A percentile compares a stretch with the other conserved stretches of the same genome.
These are phyloP conservation scores for Penicillium verhagenii DNA, from an alignment of 495 filamentous ascomycete genomes.

Conservation along the genomic window DNA sequence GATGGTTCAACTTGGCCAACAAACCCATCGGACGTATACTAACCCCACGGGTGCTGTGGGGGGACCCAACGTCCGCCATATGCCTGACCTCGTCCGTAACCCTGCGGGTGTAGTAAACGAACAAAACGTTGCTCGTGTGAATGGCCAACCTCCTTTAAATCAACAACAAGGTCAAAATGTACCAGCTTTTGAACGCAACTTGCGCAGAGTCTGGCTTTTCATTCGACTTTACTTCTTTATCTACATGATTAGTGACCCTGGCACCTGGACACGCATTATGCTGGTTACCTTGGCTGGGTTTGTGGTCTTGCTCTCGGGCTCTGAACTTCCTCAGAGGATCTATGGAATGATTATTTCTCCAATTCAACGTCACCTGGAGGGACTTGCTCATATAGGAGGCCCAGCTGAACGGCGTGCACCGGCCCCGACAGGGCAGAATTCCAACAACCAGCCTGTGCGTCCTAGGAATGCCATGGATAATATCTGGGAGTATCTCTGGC, in stretches of 20 bases:
- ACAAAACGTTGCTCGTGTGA: too few relatives aligned
- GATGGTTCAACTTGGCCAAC: too few relatives aligned
- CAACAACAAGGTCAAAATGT: slow-evolving; percentile 22
- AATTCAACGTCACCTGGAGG: slow-evolving; percentile 69
- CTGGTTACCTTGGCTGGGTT: slow-evolving; percentile 60
- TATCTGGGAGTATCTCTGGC: slow-evolving; percentile 51
- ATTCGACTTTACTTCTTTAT: slow-evolving; percentile 72
- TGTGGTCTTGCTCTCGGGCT: slow-evolving; percentile 63
- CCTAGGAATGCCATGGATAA: slow-evolving; percentile 1
- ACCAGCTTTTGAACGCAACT: slow-evolving; percentile 46
- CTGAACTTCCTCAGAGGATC: slow-evolving; percentile 58
- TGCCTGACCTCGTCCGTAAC: too few relatives aligned
- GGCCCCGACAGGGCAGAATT: background rate
- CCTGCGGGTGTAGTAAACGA: too few relatives aligned
- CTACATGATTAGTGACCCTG: slow-evolving; percentile 74
- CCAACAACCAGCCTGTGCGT: slow-evolving; percentile 1
- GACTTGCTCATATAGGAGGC: slow-evolving; percentile 57
- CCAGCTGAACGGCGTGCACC: slow-evolving; percentile 27
- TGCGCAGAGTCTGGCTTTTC: slow-evolving; percentile 73
- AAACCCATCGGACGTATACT: too few relatives aligned
- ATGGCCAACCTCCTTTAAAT: slow-evolving; percentile 21
- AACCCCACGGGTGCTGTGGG: too few relatives aligned
- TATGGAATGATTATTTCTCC: slow-evolving; percentile 58
- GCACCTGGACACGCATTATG: slow-evolving; percentile 67
- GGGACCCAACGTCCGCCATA: too few relatives aligned